Base-by-base conservation (phyloP, 2,329 filamentous ascomycete genomes). In the Periconia digitata region DNA sequence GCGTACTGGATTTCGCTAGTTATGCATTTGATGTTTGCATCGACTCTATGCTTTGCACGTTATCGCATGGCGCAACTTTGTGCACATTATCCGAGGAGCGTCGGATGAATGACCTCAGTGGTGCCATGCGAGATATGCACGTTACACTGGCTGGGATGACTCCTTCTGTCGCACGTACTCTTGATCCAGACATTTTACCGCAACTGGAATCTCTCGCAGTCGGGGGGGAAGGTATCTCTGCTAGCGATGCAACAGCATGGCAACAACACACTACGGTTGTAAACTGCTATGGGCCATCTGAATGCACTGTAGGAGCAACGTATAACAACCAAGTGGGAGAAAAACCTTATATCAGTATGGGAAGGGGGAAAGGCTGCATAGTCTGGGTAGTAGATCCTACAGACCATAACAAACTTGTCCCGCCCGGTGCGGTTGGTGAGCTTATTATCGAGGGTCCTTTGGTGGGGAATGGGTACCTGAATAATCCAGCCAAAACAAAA, bases 371-470 rank as follows among this genome's bases (percentile, higher is more conserved):
- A 8, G 71, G 68, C 8, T 64, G 62, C 40, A 54, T 58, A 0
- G 57, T 62, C 2, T 78, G 74, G 73, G 56, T 79, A 16, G 66
- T 72, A 1, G 70, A 78, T 27, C 71, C 73, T 1, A 50, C 59
- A 10, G 55, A 75, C 16, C 65, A 70, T 32, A 64, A 75, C 46
- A 64, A 62, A 34, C 59, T 71, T 2, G 65, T 71, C 1, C 68
- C 69, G 0, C 50, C 69, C 8, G 68, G 83, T 1, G 64, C 61
- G 5, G 67, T 68, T 43, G 69, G 69, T 15, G 83, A 86, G 58
- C 70, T 86, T 2, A 74, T 85, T 3, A 78, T 86, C 27, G 82
- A 85, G 55, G 82, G 82, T 0, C 79, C 80, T 0, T 80, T 72
- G 23, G 67, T 76, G 8, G 73, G 71, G 1, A 63, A 67, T 35